phyloP scores from a whole-genome alignment of 2,329 filamentous ascomycete genomes.

The Coleophoma eucalyptorum region DNA sequence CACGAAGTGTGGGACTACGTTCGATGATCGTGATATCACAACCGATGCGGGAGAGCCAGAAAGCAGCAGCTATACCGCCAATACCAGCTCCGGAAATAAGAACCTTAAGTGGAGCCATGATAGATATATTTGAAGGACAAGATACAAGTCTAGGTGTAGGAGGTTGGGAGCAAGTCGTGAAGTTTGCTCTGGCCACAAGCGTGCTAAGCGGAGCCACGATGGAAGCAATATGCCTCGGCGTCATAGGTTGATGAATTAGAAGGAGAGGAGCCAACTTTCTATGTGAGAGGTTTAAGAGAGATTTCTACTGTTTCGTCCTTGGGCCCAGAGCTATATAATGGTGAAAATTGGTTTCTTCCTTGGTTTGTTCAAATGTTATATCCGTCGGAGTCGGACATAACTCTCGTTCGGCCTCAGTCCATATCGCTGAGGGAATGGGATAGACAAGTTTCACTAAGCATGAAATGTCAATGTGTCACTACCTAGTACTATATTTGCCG shows the following conservation, averaged over 20 bases:
- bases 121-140: neutral
- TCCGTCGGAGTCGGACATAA: no score
- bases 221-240: conserved; percentile 37
- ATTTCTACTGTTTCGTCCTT: no score
- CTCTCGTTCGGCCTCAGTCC: no score
- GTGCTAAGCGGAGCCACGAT: conserved; percentile 37
- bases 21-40: conserved; percentile 37
- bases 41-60: conserved; percentile 41
- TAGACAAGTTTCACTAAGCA: no score
- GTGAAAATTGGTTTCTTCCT: no score
- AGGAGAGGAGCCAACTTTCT: no score
- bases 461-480: no score
- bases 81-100: conserved; percentile 32
- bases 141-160: neutral
- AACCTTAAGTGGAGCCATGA: conserved; percentile 21
- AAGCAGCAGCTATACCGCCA: conserved; percentile 39
- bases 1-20: conserved; percentile 35
- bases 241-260: conserved; percentile 33
- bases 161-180: conserved; percentile 27
- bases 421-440: no score
- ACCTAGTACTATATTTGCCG: no score
- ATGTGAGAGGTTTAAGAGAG: no score
- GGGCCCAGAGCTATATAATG: no score
- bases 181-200: conserved; percentile 39
- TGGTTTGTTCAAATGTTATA: no score